Evolutionary conservation across 2,329 filamentous ascomycete genomes (phyloP), one percentile per base, ranked within the genome.

Genomic region (Phaeosphaeriaceae sp.): DNA sequence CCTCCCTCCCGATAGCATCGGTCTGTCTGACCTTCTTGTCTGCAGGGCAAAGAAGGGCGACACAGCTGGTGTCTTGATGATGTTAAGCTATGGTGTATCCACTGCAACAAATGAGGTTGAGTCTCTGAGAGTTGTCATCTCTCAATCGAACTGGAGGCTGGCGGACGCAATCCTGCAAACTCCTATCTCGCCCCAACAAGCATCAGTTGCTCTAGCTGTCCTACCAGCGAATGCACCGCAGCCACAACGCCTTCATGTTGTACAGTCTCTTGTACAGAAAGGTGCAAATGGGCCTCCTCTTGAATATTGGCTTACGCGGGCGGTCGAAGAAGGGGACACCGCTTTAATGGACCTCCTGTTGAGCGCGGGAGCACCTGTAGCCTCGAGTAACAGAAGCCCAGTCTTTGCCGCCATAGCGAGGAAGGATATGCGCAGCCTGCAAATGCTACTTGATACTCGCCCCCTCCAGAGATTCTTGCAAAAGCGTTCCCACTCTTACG

Each of bases 31-130:
- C 36, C 52, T 73, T 13, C 60, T 73, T 3, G 52, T 68, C n/a
- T 58, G 59, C 16, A 60, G 67, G n/a, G 53, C 56, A 2, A 63
- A 65, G 35, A 61, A 59, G 6, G 64, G 71, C 26, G 61, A 68
- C 18, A 61, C 61, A 11, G 36, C 45, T 13, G 64, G 70, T 17
- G 66, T 68, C n/a, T 57, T 55, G 23, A 58, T 71, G 62, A 60
- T 73, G 54, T 48, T 72, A 29, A 59, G 52, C 11, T 59, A 68
- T 42, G 67, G 64, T 4, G 68, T 71, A 12, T 62, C 68, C 1
- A 66, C 66, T 11, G 46, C 52, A 7, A 44, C 58, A 6, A 67
- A 71, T 16, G 61, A 66, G 29, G 66, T 66, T 2, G 66, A 72
- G 42, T 70, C 65, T 42, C 50, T 73, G 3, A 56, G 50, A 35